Base-by-base conservation (phyloP, 208 protist species). In the Vickermania spadyakhi region DNA sequence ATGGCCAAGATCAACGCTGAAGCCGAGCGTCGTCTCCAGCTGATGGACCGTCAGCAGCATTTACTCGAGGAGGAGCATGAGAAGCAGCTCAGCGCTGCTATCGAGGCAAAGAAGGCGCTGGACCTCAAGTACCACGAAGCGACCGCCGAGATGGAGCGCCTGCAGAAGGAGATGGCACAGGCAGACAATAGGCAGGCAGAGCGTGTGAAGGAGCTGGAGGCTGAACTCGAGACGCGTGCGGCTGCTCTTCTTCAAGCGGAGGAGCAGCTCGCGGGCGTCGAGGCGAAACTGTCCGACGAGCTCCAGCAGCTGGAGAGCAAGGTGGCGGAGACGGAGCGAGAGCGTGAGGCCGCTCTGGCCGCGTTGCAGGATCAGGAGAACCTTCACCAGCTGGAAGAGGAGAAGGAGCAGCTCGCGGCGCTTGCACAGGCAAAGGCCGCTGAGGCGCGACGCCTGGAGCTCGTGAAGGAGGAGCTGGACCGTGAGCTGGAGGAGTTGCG, bases 391-490 rank as follows among this genome's bases (percentile, higher is more conserved):
- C 36, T 45, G 11, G 36, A 45, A 45, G 36, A 45, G 11, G 11
- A n/a, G 11, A 45, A 45, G 36, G 11, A 45, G 36, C 7, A 45
- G 18, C 11, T 18, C 36, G 36, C 36, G 18, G 36, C 36, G 36
- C 36, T n/a, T 45, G 36, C 7, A 45, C 36, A 45, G 18, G 36
- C 18, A 45, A 45, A 45, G 36, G 36, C 36, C 36, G 36, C 36
- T 45, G 36, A 45, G 18, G 36, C 36, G 36, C 72, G 63, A 61
- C 49, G 53, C 60, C 62, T 51, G 55, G 36, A 45, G 36, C 36
- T 45, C 36, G 11, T n/a, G 11, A 45, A 45, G 11, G 36, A 18
- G 36, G 36, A 45, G 36, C 36, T n/a, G 11, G 36, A 45, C 11
- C 7, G 7, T 7, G 36, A 45, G 36, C 7, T 45, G 36, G 36